phyloP scores from a whole-genome alignment of 2,329 filamentous ascomycete species.

The Arthrocladium fulminans region DNA sequence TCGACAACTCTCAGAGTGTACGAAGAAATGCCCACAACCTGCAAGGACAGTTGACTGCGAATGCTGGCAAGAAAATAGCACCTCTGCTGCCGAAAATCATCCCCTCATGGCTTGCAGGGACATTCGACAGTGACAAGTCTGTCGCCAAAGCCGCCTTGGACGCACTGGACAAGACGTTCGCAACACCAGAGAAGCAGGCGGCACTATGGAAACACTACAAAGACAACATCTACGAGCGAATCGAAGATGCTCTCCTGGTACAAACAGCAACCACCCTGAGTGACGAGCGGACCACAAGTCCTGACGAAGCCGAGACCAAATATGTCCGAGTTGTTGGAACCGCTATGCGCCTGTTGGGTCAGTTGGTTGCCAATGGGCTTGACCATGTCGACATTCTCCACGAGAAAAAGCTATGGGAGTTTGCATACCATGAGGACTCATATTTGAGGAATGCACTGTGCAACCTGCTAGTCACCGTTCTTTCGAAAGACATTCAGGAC shows the following conservation, averaged over 20 bases:
- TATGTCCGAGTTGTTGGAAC: constrained; percentile 69
- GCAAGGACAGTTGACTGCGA: constrained; percentile 53
- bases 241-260: constrained; percentile 62
- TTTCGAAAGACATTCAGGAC: constrained; percentile 39
- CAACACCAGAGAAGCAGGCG: constrained; percentile 66
- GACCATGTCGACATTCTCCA: constrained; percentile 44
- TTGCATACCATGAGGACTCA: constrained; percentile 48
- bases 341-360: constrained; percentile 46
- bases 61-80: constrained; percentile 71
- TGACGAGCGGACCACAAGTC: constrained; percentile 74
- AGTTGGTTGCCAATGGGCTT: constrained; percentile 35
- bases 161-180: constrained; percentile 66
- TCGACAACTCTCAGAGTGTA: constrained; percentile 79
- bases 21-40: constrained; percentile 75
- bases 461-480: constrained; percentile 43
- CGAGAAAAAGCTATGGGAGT: constrained; percentile 53
- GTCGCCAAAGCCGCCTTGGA: constrained; percentile 70
- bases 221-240: constrained; percentile 69
- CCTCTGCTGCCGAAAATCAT: constrained; percentile 67
- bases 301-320: constrained; percentile 78
- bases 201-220: constrained; percentile 78
- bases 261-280: constrained; percentile 78
- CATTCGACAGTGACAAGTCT: constrained; percentile 73
- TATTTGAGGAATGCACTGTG: constrained; percentile 52
- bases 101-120: constrained; percentile 82